Evolutionary conservation across 331 rosid species (phyloP), one percentile per base, ranked within the genome.

Genomic region (Spiraea crenata): DNA sequence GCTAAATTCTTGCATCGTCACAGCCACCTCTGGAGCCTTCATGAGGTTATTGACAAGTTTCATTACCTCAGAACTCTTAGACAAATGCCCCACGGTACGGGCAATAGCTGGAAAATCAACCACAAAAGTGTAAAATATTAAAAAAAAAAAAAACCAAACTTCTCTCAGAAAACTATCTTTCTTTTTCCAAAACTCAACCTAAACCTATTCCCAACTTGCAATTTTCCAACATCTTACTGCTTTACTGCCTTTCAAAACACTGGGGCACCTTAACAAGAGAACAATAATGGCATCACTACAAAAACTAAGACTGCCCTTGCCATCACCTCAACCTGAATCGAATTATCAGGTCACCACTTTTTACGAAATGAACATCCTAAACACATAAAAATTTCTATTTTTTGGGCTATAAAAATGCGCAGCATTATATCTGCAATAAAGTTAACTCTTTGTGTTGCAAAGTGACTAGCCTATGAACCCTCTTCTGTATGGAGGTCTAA

Each of bases 61-160:
- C 88, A 80, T 84, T 39, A 84, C 88, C 52, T 84, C 88, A 8
- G 88, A 71, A 75, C 88, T 84, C 81, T 80, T 84, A 63, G 85
- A 84, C 31, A 84, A 57, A 80, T 84, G 85, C 55, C 88, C 88
- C 62, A 84, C 88, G 0, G 88, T 77, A 42, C 88, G 75, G 5
- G 88, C 85, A 77, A 84, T 77, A 39, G 85, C 88, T 84, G 81
- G 69, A 76, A 59, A 55, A 70, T 65, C 58, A 72, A 58, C 54
- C 40, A 20, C 5, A 45, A 40, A 3, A 13, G 60, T 25, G 49
- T 20, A 52, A 49, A 31, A 42, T 12, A 42, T 41, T 19, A 41
- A 79, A 20, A 7, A 46, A 55, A 56, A 34, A 48, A 25, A 15
- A 13, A 19, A 15, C 52, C 8, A 54, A 14, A 14, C 14, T 55